Evolutionary conservation across 768 basidiomycete genomes (phyloP), one percentile per base, ranked within the genome.

Genomic region (Termitomyces eurrhizus): DNA sequence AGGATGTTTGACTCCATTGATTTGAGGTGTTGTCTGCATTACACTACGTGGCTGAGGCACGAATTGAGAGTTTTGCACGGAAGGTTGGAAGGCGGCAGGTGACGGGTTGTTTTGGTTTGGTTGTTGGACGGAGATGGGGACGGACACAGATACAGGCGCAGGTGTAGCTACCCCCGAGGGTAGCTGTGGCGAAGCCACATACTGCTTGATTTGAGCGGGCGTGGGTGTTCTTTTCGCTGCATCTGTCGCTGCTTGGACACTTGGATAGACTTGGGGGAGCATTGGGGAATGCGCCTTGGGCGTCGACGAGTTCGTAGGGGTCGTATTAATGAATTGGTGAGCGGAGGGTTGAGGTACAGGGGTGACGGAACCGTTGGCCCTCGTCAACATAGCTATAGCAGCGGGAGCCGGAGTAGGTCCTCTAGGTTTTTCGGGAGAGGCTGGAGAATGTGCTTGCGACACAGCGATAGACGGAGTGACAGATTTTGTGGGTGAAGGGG

Each of bases 211-310:
- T 61, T 75, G 76, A 11, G 72, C 70, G 36, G 77, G 75, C 12
- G 78, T 78, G 7, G 75, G 65, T 1, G 73, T 67, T 37, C 75
- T 72, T 61, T 74, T 74, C 4, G 67, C 64, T 26, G 69, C 70
- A 37, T 72, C 75, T 42, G 70, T 72, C 7, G 73, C 69, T 0
- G 74, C 73, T 57, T 77, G 76, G 16, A 74, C 64, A 36, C 56
- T 75, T 4, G 74, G 67, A 57, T 78, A 75, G 21, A 73, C 69
- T 52, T 73, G 74, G 8, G 75, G 73, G 62, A 79, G 82, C 63
- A 74, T 67, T n/a, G 68, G 66, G 5, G 71, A 64, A 49, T 66
- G 65, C 64, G 58, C 55, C 58, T 64, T 60, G 64, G 66, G 57
- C 13, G 74, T 67, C 18, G 72, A 48, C 18, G 70, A 69, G 26